Conservation (phyloP, 1,139 yeast species). For the Wickerhamomyces sp. region DNA sequence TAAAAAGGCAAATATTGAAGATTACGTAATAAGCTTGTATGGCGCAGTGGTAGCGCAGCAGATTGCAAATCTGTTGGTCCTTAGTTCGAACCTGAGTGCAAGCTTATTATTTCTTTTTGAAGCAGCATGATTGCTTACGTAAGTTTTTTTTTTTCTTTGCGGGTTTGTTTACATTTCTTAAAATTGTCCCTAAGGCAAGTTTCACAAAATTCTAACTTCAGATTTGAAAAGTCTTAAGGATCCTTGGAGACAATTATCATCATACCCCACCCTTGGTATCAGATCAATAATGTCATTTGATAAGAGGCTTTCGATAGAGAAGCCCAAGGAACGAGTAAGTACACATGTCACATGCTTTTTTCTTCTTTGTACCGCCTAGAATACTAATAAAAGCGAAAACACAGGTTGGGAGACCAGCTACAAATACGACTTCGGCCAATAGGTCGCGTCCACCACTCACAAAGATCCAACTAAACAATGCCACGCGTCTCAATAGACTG, state of each 20-base stretch:
- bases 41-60: constrained; percentile 94
- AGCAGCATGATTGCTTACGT: no score
- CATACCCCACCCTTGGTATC: no score
- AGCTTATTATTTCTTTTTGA: constrained; percentile 41
- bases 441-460: constrained; percentile 11
- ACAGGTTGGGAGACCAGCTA: constrained; percentile 2
- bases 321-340: constrained; percentile 1
- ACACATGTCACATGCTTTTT: no score
- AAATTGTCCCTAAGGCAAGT: no score
- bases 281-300: constrained; percentile 1
- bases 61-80: constrained; percentile 91
- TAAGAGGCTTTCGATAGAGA: constrained; percentile 1
- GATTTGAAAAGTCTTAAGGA: no score
- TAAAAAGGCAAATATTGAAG: no score
- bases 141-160: neutral
- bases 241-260: no score
- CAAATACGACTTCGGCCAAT: neutral
- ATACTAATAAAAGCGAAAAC: neutral
- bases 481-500: constrained; percentile 5
- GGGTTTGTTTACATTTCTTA: neutral
- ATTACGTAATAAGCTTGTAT: no score
- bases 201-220: no score
- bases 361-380: no score
- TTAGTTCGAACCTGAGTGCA: constrained; percentile 81
- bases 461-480: constrained; percentile 12